Conservation (phyloP, 2,329 filamentous ascomycete genomes). For the Pseudocercospora musae region DNA sequence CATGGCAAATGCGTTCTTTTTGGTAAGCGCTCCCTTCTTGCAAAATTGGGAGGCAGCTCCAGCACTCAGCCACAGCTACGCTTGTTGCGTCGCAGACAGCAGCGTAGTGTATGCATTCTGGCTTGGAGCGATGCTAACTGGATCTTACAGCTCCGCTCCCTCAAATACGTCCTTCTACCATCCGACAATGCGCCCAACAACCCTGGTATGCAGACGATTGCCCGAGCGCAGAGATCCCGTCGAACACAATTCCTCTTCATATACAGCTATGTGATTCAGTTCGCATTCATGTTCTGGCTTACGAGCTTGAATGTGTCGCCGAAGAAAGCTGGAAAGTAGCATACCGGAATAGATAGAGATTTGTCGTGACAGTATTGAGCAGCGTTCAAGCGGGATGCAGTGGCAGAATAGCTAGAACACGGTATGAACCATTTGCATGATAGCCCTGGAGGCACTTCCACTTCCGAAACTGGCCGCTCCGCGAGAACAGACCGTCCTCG, state of each 20-base stretch:
- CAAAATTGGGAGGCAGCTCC: background rate
- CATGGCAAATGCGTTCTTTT: conserved; percentile 87
- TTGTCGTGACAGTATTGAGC: background rate
- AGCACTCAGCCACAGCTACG: background rate
- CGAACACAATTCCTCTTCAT: conserved; percentile 89
- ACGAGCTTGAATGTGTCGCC: conserved; percentile 46
- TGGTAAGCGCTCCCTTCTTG: conserved; percentile 58
- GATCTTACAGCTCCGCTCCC: conserved; percentile 69
- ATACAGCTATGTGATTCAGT: conserved; percentile 91
- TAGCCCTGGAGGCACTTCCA: background rate
- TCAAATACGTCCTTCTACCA: conserved; percentile 93
- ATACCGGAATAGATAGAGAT: background rate
- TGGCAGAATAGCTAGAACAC: background rate
- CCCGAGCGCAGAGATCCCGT: conserved; percentile 79
- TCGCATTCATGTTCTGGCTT: conserved; percentile 88
- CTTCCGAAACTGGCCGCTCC: too few species aligned
- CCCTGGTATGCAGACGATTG: conserved; percentile 69
- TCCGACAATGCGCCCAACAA: conserved; percentile 65
- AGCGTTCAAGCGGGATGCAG: conserved; percentile 18
- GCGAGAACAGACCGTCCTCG: too few species aligned
- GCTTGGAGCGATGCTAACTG: conserved; percentile 10
- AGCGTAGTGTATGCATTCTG: background rate
- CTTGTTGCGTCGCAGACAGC: background rate
- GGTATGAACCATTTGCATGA: background rate
- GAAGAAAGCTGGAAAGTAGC: conserved; percentile 11